phyloP scores from a whole-genome alignment of 1,139 yeast species.

The Spathaspora sp. region DNA sequence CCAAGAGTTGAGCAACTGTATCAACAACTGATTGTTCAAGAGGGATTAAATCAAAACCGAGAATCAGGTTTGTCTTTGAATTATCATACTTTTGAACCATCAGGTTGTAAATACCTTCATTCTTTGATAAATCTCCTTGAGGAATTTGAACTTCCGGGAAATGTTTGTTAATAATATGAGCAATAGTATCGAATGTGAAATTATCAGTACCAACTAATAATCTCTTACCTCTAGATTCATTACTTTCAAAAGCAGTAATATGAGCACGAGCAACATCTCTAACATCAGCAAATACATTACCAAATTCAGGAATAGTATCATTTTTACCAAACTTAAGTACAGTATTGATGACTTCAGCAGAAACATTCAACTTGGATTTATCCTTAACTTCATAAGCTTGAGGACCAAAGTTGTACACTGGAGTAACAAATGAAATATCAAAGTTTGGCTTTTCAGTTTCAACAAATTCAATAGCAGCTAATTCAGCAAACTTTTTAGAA shows the following conservation, averaged over 20 bases:
- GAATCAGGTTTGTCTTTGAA: conserved; percentile 24
- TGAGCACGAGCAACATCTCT: conserved; percentile 42
- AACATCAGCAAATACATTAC: conserved; percentile 40
- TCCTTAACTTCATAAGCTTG: conserved; percentile 28
- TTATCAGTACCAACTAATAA: conserved; percentile 27
- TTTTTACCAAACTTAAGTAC: conserved; percentile 17
- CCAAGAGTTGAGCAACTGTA: conserved; percentile 40
- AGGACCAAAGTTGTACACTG: conserved; percentile 42
- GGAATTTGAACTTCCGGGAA: conserved; percentile 31
- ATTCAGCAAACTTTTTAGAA: conserved; percentile 34
- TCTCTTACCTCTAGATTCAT: conserved; percentile 25
- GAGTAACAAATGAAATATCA: conserved; percentile 27
- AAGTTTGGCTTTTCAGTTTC: conserved; percentile 26
- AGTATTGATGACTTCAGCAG: conserved; percentile 16
- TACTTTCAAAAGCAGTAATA: conserved; percentile 28
- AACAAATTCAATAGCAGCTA: conserved; percentile 53
- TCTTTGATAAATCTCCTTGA: conserved; percentile 22
- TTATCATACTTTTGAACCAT: conserved; percentile 21
- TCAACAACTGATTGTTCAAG: conserved; percentile 38
- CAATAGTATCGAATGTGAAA: conserved; percentile 31
- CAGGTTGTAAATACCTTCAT: conserved; percentile 20
- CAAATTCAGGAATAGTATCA: conserved; percentile 14
- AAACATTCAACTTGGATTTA: conserved; percentile 15
- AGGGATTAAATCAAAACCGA: conserved; percentile 32
- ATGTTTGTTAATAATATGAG: conserved; percentile 29